Evolutionary conservation across 352 stramenopile species (phyloP), one percentile per base, ranked within the genome.

Genomic region (Phytophthora fragariaefolia): DNA sequence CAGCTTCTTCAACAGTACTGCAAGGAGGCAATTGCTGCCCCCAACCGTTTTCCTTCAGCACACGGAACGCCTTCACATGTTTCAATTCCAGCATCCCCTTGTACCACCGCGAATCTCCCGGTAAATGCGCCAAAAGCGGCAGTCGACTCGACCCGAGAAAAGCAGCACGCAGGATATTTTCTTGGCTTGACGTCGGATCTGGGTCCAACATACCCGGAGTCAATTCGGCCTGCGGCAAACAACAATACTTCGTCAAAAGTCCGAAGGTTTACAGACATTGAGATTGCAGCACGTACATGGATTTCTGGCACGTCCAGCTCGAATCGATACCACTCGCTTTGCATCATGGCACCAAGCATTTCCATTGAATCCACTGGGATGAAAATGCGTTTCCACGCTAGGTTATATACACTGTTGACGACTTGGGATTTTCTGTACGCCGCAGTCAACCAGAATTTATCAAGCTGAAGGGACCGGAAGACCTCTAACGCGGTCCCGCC

Each of bases 241-340:
- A 57, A 6, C 23, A 12, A 36, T 6, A 6, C 28, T 38, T 13
- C n/a, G 58, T 67, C 56, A 57, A 22, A 66, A 32, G 2, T 17
- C 34, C 34, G 13, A 6, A 18, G 34, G 18, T 42, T 42, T 15
- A 4, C 6, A 59, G 17, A 8, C 43, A 18, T 26, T 20, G 18
- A 26, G 3, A 18, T 28, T 47, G 17, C 49, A 60, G 42, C 2
- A 63, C 53, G 5, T 66, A 79, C 72, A 71, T 79, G 72, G 15
- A 79, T 54, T 47, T 64, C 58, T 15, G 58, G 62, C n/a, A 74
- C 55, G 32, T 79, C 72, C 18, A 71, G 18, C 47, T 76, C 38
- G 36, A 76, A 74, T 9, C 68, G 67, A 55, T 79, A 66, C 67
- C 72, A 79, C 59, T 79, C 72, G 49, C 66, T 79, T 58, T 76